phyloP scores from a whole-genome alignment of 2,329 filamentous ascomycete species.

The Pezicula rhizophila region DNA sequence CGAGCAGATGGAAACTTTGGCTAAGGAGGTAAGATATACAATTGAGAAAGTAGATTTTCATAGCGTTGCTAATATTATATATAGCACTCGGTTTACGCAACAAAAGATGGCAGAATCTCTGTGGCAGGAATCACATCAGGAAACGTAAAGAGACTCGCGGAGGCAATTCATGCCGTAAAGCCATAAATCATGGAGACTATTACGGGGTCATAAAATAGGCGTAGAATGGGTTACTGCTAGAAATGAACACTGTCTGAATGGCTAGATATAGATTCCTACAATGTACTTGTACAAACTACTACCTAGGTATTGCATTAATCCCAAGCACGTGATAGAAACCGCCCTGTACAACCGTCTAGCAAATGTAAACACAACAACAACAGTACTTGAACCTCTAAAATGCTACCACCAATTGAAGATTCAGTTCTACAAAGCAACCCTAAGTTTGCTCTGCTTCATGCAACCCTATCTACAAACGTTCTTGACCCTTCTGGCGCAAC shows the following conservation, averaged over 20 bases:
- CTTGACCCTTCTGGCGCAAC: slow-evolving; percentile 54
- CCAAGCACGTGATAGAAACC: neutral
- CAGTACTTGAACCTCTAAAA: slow-evolving; percentile 20
- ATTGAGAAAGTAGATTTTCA: neutral
- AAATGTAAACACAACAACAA: too few relatives aligned
- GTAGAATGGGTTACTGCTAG: too few relatives aligned
- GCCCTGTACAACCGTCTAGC: too few relatives aligned
- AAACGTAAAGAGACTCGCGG: slow-evolving; percentile 74
- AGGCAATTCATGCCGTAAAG: slow-evolving; percentile 81
- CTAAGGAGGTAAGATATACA: slow-evolving; percentile 62
- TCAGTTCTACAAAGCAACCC: slow-evolving; percentile 50
- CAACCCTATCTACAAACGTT: slow-evolving; percentile 44
- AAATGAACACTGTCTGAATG: too few relatives aligned
- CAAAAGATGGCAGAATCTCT: slow-evolving; percentile 83
- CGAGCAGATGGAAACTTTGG: slow-evolving; percentile 85
- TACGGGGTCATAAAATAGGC: too few relatives aligned
- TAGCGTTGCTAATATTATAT: slow-evolving; percentile 9
- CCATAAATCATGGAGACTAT: slow-evolving; percentile 14
- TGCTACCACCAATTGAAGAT: slow-evolving; percentile 55
- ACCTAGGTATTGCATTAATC: neutral
- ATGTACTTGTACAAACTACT: neutral
- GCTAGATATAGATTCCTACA: neutral
- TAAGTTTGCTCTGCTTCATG: slow-evolving; percentile 53
- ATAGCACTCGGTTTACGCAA: slow-evolving; percentile 90
- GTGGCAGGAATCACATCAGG: slow-evolving; percentile 76